Evolutionary conservation across 495 filamentous ascomycete species (phyloP), one percentile per base, ranked within the genome.

Genomic region (Pseudotulostoma volvatum): DNA sequence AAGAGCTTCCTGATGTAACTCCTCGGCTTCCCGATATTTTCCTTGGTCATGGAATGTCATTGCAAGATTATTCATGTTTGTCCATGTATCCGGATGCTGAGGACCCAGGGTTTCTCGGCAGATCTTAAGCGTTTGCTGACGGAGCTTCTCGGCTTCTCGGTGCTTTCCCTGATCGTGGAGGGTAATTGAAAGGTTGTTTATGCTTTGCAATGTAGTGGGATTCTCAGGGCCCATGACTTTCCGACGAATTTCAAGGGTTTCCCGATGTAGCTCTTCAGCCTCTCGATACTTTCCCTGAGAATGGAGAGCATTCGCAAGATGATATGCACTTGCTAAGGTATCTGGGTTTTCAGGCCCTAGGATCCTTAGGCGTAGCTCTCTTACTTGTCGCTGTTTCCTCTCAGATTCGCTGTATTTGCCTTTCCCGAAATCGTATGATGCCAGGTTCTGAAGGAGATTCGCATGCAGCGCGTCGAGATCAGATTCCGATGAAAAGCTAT

Each of bases 131-230:
- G 31, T 44, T 34, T 50, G 17, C 16, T 16, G 18, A 9, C 33
- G 13, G 2, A 50, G 37, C 16, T 36, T 14, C 36, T 50, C 41
- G 1, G 38, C 39, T 16, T 47, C 40, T n/a, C 9, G 4, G n/a
- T 20, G n/a, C 35, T 8, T 0, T 33, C 44, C 34, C 45, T 30
- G 2, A 3, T n/a, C 9, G 14, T 17, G 23, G 40, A 49, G n/a
- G 18, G 15, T 7, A 3, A 19, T 14, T 5, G 23, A 5, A 5
- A 28, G 11, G 5, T 5, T 5, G 11, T 28, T 5, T 5, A 28
- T 28, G 23, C 23, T 28, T 5, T 5, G 5, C 5, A 28, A 11
- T 11, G 23, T 28, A 5, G 5, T 11, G 5, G 23, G 23, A 11
- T 28, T 5, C 5, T 28, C 23, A 11, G 23, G 23, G 11, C 23